Evolutionary conservation across 2,329 filamentous ascomycete species (phyloP).

Genomic region (Graphilbum fragrans): DNA sequence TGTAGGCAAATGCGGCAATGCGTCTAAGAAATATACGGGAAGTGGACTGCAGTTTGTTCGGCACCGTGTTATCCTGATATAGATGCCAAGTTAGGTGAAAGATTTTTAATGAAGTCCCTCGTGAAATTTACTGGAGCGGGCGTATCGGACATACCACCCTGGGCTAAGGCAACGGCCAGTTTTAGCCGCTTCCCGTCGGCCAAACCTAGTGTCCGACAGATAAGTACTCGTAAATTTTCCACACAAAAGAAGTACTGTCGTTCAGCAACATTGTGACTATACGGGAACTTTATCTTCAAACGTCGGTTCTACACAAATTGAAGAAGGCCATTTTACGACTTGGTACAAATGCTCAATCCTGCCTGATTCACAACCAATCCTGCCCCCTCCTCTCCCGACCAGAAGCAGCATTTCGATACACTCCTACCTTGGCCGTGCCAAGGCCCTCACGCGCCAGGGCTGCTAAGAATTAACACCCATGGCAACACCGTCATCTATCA

Average conservation of each 20-base stretch:
- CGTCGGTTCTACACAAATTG: too few species aligned
- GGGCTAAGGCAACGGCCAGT: background rate
- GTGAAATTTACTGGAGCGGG: background rate
- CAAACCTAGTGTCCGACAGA: background rate
- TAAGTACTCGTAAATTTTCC: background rate
- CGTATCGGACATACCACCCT: background rate
- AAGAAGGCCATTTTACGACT: too few species aligned
- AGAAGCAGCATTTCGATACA: background rate
- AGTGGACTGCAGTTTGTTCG: background rate
- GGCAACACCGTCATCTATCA: constrained; percentile 38
- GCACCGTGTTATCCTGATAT: background rate
- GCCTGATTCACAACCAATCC: background rate
- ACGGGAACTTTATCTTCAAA: too few species aligned
- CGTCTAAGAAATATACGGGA: too few species aligned
- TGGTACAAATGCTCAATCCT: too few species aligned
- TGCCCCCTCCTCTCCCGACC: background rate
- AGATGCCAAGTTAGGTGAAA: background rate
- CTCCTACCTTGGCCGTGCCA: constrained; percentile 14
- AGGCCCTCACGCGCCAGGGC: constrained; percentile 31
- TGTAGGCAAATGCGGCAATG: too few species aligned
- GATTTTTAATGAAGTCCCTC: too few species aligned
- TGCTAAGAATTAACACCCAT: constrained; percentile 31
- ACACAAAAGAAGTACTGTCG: too few species aligned
- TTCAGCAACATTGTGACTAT: background rate
- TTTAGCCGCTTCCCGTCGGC: background rate